Conservation (phyloP, 2,329 filamentous ascomycete genomes). For the Fusarium redolens region DNA sequence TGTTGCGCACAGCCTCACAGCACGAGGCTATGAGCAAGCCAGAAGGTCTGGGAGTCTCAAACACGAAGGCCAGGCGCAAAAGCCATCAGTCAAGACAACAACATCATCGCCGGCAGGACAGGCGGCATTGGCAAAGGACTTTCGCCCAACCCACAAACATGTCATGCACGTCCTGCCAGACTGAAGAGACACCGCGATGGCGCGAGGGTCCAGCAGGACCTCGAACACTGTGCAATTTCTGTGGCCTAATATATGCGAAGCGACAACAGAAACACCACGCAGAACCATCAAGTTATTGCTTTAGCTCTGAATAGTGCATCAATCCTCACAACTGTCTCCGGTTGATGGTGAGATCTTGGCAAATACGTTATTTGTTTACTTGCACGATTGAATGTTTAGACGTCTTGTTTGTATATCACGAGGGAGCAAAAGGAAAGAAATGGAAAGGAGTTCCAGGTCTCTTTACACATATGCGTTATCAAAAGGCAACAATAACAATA, state of each 20-base stretch:
- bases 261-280: neutral
- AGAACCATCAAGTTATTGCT: neutral
- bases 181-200: neutral
- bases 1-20: neutral
- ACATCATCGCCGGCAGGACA: too few relatives aligned
- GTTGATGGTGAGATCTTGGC: neutral
- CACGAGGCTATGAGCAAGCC: accelerated
- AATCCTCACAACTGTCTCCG: too few relatives aligned
- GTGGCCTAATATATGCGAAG: neutral
- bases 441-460: neutral
- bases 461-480: neutral
- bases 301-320: neutral
- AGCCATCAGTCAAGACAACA: neutral
- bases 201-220: neutral
- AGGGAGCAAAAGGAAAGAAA: neutral
- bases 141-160: accelerated
- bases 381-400: too few relatives aligned
- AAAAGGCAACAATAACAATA: neutral
- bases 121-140: too few relatives aligned
- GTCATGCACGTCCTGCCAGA: neutral
- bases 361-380: too few relatives aligned
- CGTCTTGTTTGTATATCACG: neutral
- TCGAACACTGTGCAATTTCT: neutral
- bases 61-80: too few relatives aligned
- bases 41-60: too few relatives aligned